Base-by-base conservation (phyloP, 192 early-diverging fungal genomes). In the Dimargaris verticillata region DNA sequence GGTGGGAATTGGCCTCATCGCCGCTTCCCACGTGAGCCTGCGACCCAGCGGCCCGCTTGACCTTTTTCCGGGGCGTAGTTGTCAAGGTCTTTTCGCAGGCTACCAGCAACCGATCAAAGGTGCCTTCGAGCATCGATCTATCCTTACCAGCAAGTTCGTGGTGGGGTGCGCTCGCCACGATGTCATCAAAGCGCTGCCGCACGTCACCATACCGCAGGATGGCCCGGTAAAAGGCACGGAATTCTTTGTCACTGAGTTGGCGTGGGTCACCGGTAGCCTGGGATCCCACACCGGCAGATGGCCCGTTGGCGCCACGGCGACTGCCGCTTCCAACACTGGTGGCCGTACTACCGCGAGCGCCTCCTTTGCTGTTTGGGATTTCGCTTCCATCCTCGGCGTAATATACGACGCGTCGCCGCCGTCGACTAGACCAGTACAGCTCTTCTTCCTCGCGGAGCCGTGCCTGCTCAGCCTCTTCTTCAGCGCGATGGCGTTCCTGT, bases 131-230 rank as follows among this genome's bases (percentile, higher is more conserved):
- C 0, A 74, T 44, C 18, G 63, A 61, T 24, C 70, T 66, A 25
- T 74, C 78, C 61, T 87, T 88, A 60, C 70, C 73, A 43, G 76
- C 83, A 5, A 97, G 74, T 62, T 91, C 88, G 3, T 84, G 82
- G 29, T 93, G 90, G 33, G 33, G 33, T 2, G 33, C 33, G 33
- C 33, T 38, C 10, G 72, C 68, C 0, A 94, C 83, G 12, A 97
- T 86, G 51, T 89, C 82, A 28, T 86, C 84, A 64, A 82, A 90
- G 18, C 90, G 84, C 47, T 73, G 59, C n/a, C 86, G 81, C 24
- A 87, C 69, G 63, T 83, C 80, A 28, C 95, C 97, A 69, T 84
- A 98, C 60, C 86, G 85, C 49, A 87, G 75, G 41, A 98, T 67
- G 3, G 82, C 83, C 25, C 83, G 81, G 48, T 83, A 74, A 38